Percentiles rank a stretch among this genome's conserved stretches.
Evolutionary conservation across 106 monocot species (phyloP).

Genomic region (Hemerocallis citrina): DNA sequence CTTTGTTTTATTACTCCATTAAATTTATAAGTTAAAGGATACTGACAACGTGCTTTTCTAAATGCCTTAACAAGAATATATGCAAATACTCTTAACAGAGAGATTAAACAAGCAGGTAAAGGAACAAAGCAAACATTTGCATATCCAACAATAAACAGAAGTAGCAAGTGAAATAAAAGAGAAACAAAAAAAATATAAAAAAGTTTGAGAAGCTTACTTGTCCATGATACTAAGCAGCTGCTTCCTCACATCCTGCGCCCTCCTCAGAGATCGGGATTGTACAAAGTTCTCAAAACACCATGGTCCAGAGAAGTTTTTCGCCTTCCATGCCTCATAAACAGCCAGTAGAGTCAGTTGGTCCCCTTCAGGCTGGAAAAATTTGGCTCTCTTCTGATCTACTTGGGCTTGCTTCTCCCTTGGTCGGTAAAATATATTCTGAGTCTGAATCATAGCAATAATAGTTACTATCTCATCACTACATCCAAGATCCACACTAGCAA

Average conservation of each 20-base stretch:
- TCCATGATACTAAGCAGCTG: slow-evolving; percentile 97
- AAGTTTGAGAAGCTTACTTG: slow-evolving; percentile 35
- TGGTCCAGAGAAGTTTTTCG: slow-evolving; percentile 94
- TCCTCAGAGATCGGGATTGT: slow-evolving; percentile 81
- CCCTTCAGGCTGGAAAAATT: slow-evolving; percentile 97
- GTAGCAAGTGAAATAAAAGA: too few species aligned
- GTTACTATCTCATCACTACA: slow-evolving; percentile 94
- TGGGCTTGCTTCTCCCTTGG: slow-evolving; percentile 95
- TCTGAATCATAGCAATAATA: slow-evolving; percentile 96
- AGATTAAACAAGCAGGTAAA: too few species aligned
- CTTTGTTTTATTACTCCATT: too few species aligned
- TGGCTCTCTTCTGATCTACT: slow-evolving; percentile 94
- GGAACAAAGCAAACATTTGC: background rate
- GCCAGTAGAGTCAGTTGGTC: slow-evolving; percentile 90
- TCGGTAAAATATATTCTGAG: slow-evolving; percentile 86
- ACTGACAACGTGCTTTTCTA: too few species aligned
- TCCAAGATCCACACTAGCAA: slow-evolving; percentile 96
- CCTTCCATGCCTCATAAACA: slow-evolving; percentile 99
- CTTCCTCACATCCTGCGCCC: slow-evolving; percentile 95
- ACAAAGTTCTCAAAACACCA: slow-evolving; percentile 99
- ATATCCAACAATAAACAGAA: too few species aligned
- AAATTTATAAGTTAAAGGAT: too few species aligned
- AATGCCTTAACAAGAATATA: too few species aligned
- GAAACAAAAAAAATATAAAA: background rate
- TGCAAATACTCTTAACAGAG: too few species aligned